These are phyloP conservation scores for Backusella macrospora DNA, from an alignment of 192 early-diverging fungal genomes.

Conservation along the genomic window DNA sequence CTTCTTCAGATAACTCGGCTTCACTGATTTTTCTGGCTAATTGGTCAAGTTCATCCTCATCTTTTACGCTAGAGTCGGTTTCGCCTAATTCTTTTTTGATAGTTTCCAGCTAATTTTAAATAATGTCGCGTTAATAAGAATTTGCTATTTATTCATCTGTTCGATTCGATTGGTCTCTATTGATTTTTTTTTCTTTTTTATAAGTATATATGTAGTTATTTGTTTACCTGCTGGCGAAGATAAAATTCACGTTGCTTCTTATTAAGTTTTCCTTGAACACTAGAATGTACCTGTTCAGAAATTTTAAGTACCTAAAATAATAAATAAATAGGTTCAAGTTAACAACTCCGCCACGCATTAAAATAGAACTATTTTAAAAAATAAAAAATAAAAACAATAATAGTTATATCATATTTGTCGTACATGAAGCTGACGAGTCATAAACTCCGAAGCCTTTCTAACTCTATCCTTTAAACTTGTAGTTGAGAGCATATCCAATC, in stretches of 20 bases:
- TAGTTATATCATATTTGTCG: not conserved
- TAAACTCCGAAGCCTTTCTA: constrained; percentile 56
- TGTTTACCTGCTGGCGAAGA: constrained; percentile 71
- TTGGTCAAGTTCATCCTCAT: constrained; percentile 71
- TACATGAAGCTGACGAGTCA: constrained; percentile 74
- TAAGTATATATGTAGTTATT: not conserved
- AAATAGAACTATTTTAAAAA: too few species aligned
- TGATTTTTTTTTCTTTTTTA: not conserved
- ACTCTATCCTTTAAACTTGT: constrained; percentile 64
- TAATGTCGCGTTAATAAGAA: not conserved
- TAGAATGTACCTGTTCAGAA: constrained; percentile 73
- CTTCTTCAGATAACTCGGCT: constrained; percentile 66
- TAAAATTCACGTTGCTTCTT: constrained; percentile 83
- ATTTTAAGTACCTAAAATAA: constrained; percentile 70
- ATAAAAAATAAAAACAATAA: not conserved
- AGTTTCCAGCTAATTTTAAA: constrained; percentile 59
- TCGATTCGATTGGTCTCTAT: too few species aligned
- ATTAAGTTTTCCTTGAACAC: constrained; percentile 74
- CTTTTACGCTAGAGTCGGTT: constrained; percentile 39
- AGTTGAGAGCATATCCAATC: constrained; percentile 65
- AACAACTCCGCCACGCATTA: not conserved
- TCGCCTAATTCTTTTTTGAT: constrained; percentile 86
- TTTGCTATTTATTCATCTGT: too few species aligned
- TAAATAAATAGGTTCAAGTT: not conserved
- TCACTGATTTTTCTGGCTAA: constrained; percentile 60